These are phyloP conservation scores for Backusella australiensis DNA, from an alignment of 192 early-diverging fungal genomes.

Conservation along the genomic window DNA sequence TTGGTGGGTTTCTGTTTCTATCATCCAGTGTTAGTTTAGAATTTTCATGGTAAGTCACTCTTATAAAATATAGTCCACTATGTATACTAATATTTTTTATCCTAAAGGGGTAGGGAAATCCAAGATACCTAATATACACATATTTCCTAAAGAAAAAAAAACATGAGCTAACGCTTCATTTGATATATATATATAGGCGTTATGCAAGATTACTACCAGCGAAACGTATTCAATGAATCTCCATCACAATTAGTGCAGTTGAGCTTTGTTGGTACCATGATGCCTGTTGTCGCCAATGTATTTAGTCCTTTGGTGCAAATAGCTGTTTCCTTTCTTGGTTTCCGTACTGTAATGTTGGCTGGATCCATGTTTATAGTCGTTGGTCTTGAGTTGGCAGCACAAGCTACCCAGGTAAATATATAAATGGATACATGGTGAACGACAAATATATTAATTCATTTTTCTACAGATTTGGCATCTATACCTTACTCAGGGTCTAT, in stretches of 20 bases:
- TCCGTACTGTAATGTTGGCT: constrained; percentile 4
- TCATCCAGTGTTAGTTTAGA: not conserved
- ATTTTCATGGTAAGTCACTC: not conserved
- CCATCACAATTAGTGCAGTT: constrained; percentile 12
- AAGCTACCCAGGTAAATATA: not conserved
- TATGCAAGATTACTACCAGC: constrained; percentile 30
- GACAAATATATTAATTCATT: too few species aligned
- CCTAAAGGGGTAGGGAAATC: too few species aligned
- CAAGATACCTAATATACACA: not conserved
- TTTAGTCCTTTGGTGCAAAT: constrained; percentile 22
- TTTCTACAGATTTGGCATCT: constrained; percentile 48
- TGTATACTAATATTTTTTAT: too few species aligned
- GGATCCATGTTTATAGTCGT: constrained; percentile 5
- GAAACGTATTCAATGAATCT: constrained; percentile 14
- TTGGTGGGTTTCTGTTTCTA: not conserved
- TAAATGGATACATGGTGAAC: too few species aligned
- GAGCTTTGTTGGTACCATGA: constrained; percentile 22
- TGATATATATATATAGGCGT: constrained; percentile 10
- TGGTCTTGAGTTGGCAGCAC: constrained; percentile 16
- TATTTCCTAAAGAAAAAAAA: not conserved
- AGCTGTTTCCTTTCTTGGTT: constrained; percentile 6
- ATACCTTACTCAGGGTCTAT: constrained; percentile 53
- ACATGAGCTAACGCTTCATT: not conserved
- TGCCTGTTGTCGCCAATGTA: not conserved
- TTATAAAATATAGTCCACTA: too few species aligned